Evolutionary conservation across 2,329 filamentous ascomycete species (phyloP).

Genomic region (Sclerotinia borealis): DNA sequence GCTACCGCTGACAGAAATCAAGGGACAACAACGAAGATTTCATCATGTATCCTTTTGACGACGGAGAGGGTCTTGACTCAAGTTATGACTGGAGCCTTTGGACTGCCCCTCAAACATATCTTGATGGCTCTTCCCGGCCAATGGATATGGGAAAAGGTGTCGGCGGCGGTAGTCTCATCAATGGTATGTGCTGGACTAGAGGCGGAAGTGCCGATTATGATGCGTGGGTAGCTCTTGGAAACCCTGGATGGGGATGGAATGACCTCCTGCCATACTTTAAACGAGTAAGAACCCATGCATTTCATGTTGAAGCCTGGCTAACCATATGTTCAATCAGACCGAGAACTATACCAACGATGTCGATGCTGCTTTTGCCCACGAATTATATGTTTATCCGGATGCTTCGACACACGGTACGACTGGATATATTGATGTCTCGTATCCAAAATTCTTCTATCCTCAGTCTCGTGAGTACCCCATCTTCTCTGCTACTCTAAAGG

Average conservation of each 20-base stretch:
- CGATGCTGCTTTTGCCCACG: constrained; percentile 20
- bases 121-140: constrained; percentile 23
- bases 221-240: constrained; percentile 38
- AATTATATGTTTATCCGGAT: constrained; percentile 29
- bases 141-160: constrained; percentile 23
- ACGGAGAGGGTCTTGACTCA: constrained; percentile 31
- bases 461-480: constrained; percentile 33
- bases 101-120: constrained; percentile 35
- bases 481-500: too few species aligned
- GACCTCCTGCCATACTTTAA: constrained; percentile 37
- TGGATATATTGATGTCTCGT: constrained; percentile 37
- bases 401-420: constrained; percentile 31
- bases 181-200: constrained; percentile 34
- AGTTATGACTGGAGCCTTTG: constrained; percentile 39
- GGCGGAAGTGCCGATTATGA: constrained; percentile 30
- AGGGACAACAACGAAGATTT: constrained; percentile 26
- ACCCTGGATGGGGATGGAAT: constrained; percentile 35
- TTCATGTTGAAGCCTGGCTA: neutral
- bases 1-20: neutral
- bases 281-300: constrained; percentile 26
- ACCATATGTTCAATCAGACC: constrained; percentile 21
- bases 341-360: constrained; percentile 34
- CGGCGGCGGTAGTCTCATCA: constrained; percentile 38
- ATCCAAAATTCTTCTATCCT: constrained; percentile 37
- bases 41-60: constrained; percentile 23